A percentile compares a stretch with the other conserved stretches of the same genome.
phyloP scores from a whole-genome alignment of 176 grass and related monocot genomes.

The Carex cristatella region DNA sequence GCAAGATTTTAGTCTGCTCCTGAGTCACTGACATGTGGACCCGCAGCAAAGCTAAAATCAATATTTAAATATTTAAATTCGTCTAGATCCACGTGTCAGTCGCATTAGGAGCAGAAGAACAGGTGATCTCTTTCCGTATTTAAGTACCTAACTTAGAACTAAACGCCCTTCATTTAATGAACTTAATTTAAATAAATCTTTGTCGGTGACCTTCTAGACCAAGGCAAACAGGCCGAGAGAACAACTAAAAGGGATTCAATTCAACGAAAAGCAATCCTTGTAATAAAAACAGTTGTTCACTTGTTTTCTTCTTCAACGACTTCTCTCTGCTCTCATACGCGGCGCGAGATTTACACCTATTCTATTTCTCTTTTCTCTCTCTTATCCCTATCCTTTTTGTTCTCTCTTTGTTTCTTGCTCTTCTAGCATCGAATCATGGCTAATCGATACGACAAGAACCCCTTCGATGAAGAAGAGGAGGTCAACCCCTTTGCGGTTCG shows the following conservation, averaged over 20 bases:
- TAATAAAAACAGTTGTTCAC: background rate
- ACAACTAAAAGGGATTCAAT: background rate
- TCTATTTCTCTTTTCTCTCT: background rate
- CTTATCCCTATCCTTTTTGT: background rate
- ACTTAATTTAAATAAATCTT: background rate
- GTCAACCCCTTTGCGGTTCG: slow-evolving; percentile 92
- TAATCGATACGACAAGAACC: slow-evolving; percentile 84
- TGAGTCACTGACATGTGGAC: too few species aligned
- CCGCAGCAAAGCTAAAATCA: too few species aligned
- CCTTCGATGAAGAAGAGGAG: slow-evolving; percentile 92
- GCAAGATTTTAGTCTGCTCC: too few species aligned
- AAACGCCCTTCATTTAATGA: background rate
- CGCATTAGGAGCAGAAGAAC: too few species aligned
- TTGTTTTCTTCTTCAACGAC: slow-evolving; percentile 9
- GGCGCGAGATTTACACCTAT: background rate
- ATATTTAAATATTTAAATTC: too few species aligned
- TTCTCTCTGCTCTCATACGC: slow-evolving; percentile 7
- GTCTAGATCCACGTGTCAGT: too few species aligned
- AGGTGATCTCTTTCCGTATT: too few species aligned
- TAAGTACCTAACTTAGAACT: too few species aligned
- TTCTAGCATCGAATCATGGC: slow-evolving; percentile 36
- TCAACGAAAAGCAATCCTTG: background rate
- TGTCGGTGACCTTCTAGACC: slow-evolving; percentile 7
- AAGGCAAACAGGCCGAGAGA: background rate
- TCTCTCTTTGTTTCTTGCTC: slow-evolving; percentile 1